A percentile compares a stretch with the other conserved stretches of the same genome.
phyloP scores from a whole-genome alignment of 345 rosid species.

The Cochlearia excelsa region DNA sequence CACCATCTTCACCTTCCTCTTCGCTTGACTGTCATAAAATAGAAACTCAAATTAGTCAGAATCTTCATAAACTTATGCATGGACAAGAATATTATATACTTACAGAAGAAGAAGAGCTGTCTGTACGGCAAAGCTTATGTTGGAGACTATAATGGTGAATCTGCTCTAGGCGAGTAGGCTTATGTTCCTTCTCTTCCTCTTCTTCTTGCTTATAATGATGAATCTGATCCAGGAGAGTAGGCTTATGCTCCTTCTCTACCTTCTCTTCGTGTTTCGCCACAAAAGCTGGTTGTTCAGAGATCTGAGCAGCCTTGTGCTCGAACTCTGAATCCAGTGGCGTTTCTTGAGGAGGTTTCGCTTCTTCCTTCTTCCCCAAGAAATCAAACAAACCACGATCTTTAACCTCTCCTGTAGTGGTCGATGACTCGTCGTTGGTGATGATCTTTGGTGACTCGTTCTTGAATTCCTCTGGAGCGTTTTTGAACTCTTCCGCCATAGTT shows the following conservation, averaged over 20 bases:
- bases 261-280: slow-evolving; percentile 20
- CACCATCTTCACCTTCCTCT: slow-evolving; percentile 62
- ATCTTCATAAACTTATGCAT: neutral
- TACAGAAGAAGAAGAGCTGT: slow-evolving; percentile 87
- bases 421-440: slow-evolving; percentile 21
- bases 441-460: slow-evolving; percentile 37
- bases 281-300: slow-evolving; percentile 37
- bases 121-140: slow-evolving; percentile 64
- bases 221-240: slow-evolving; percentile 45
- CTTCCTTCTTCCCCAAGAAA: slow-evolving; percentile 61
- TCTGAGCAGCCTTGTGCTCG: slow-evolving; percentile 54
- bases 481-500: slow-evolving; percentile 52
- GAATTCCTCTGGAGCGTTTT: slow-evolving; percentile 14
- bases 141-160: slow-evolving; percentile 43
- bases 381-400: slow-evolving; percentile 66
- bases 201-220: slow-evolving; percentile 33
- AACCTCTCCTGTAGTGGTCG: slow-evolving; percentile 36
- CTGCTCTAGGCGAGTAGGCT: slow-evolving; percentile 40
- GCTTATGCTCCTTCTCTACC: slow-evolving; percentile 3
- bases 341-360: slow-evolving; percentile 53
- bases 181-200: slow-evolving; percentile 8
- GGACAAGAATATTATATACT: slow-evolving; percentile 35
- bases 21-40: slow-evolving; percentile 48
- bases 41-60: neutral
- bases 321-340: slow-evolving; percentile 43